Percentiles rank a stretch among this genome's conserved stretches.
Conservation (phyloP, 768 basidiomycete genomes). For the Kwoniella sp. region DNA sequence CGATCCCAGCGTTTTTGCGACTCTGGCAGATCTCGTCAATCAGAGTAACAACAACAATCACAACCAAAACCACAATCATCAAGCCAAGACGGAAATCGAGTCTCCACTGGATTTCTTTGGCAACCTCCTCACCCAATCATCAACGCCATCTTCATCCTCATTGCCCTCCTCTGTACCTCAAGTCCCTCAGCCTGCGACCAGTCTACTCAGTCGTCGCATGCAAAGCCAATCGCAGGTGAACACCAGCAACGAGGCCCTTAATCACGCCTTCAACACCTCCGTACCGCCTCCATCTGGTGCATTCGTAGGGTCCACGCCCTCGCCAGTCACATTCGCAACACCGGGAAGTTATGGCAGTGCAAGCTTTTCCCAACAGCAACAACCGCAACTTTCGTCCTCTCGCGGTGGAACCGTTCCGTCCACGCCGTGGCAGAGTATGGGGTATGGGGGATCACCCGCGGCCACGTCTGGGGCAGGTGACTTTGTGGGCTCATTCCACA, state of each 20-base stretch:
- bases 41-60: slow-evolving; percentile 27
- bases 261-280: slow-evolving; percentile 12
- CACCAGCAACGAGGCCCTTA: slow-evolving; percentile 4
- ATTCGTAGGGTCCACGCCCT: slow-evolving; percentile 1
- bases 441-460: slow-evolving; percentile 40
- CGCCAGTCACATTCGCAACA: slow-evolving; percentile 5
- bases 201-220: slow-evolving; percentile 24
- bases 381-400: slow-evolving; percentile 18
- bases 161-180: slow-evolving; percentile 6
- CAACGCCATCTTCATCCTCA: slow-evolving; percentile 5
- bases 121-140: slow-evolving; percentile 7
- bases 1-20: slow-evolving; percentile 37
- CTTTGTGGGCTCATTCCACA: slow-evolving; percentile 23
- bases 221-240: slow-evolving; percentile 23
- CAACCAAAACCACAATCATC: background rate
- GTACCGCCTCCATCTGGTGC: slow-evolving; percentile 13
- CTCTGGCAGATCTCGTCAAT: slow-evolving; percentile 40
- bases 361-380: slow-evolving; percentile 15
- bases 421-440: slow-evolving; percentile 29
- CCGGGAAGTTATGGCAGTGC: slow-evolving; percentile 14
- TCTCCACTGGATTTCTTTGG: slow-evolving; percentile 17
- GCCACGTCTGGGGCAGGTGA: slow-evolving; percentile 49
- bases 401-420: slow-evolving; percentile 2
- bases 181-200: slow-evolving; percentile 10
- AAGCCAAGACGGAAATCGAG: background rate